Evolutionary conservation across 371 early-diverging fungal species (phyloP), one percentile per base, ranked within the genome.

Genomic region (Mortierella sp.): DNA sequence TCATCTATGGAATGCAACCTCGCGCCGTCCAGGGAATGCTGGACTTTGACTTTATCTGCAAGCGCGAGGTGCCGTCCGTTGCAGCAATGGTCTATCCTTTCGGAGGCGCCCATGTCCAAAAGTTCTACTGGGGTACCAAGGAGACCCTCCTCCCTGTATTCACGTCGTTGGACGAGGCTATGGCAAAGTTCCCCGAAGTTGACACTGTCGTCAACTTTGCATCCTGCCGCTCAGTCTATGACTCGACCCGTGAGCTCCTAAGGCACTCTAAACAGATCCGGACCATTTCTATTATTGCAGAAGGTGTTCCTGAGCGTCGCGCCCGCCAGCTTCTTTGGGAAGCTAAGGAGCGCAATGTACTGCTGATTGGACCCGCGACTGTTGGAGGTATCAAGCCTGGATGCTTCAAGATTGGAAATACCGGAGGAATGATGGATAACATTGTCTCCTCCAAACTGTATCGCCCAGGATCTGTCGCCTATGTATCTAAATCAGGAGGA

Each of bases 351-450:
- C 88, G 89, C 52, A 85, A 88, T 45, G 95, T 98, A 12, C 83
- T 96, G 53, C 90, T 98, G 53, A 95, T 98, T 71, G 98, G 98
- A 54, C 98, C 98, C 50, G 98, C 98, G 39, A 98, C 98, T 27
- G 98, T 98, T 34, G 98, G 98, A 81, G 98, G 98, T 67, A 97
- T 98, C 84, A 97, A 96, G 85, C 96, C 98, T 44, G 98, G 98
- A 1, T 96, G 97, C 85, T 98, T 96, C 93, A 98, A 98, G 92
- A 97, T 98, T 71, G 98, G 98, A 76, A 97, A 97, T 90, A 98
- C 98, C 31, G 98, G 98, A 80, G 98, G 98, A 74, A 98, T 98
- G 98, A 98, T 98, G 96, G 98, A 98, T 83, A 98, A 98, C 88
- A 97, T 98, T 83, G 96, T 96, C 27, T 84, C 95, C 17, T 95